Evolutionary conservation across 139 green algal genomes (phyloP).

Genomic region (Auxenochlorella pyrenoidosa): DNA sequence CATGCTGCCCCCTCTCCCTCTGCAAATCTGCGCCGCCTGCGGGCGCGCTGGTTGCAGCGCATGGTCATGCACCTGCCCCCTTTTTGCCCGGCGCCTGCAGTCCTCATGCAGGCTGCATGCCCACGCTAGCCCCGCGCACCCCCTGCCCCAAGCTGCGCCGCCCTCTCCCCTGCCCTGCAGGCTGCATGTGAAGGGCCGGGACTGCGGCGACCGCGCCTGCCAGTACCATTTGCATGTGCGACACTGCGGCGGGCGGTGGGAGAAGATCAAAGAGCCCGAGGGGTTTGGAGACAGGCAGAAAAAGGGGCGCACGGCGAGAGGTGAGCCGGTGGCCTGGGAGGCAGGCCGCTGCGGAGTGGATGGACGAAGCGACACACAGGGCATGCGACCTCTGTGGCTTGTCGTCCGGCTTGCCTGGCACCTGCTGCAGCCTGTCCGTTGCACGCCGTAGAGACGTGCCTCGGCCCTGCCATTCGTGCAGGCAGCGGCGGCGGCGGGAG

Average conservation of each 20-base stretch:
- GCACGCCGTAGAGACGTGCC: too few relatives aligned
- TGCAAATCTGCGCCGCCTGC: neutral
- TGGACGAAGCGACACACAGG: neutral
- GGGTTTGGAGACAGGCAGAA: neutral
- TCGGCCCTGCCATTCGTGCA: neutral
- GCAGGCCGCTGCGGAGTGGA: neutral
- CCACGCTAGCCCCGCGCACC: too few relatives aligned
- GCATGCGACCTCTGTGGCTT: too few relatives aligned
- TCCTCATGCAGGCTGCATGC: too few relatives aligned
- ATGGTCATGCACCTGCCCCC: too few relatives aligned
- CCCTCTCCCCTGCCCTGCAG: too few relatives aligned
- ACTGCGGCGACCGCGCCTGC: constrained; percentile 65
- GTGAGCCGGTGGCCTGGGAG: neutral
- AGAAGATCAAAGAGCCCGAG: constrained; percentile 32
- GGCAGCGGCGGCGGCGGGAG: neutral
- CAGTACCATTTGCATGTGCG: constrained; percentile 66
- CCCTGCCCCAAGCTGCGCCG: too few relatives aligned
- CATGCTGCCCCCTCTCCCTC: neutral
- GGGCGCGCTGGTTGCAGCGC: too few relatives aligned
- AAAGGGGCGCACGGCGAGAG: neutral
- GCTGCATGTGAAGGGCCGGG: too few relatives aligned
- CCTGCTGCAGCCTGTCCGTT: too few relatives aligned
- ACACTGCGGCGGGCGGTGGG: constrained; percentile 64
- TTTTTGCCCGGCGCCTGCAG: neutral
- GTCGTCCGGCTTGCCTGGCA: too few relatives aligned